Base-by-base conservation (phyloP, 208 protist genomes). In the Crithidia thermophila region DNA sequence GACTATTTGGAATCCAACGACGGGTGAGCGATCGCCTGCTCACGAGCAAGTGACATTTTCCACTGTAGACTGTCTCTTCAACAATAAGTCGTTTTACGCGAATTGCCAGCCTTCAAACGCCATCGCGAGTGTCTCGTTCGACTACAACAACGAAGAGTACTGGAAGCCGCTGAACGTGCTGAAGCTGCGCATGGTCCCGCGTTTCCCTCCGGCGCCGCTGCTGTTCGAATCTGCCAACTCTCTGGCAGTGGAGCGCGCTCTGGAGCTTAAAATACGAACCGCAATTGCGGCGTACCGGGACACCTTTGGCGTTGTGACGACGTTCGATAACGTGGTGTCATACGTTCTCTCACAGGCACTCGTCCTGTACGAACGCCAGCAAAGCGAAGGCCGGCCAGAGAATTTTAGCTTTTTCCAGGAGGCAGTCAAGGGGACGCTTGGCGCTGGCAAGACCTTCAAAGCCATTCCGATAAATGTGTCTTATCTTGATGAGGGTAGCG, bases 141-240 rank as follows among this genome's bases (percentile, higher is more conserved):
- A 97, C 55, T 67, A 94, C 39, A 85, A 92, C 51, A 96, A 98
- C 66, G 91, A 96, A 43, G 77, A 87, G 60, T 49, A 83, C n/a
- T 98, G 94, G 93, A 97, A 95, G 60, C 81, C 82, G 36, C 74
- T 98, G 34, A 96, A 94, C 39, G 83, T 89, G 21, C 55, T 97
- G 61, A 98, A 98, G 59, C 70, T 98, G 31, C 81, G 87, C 13
- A 82, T 97, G 57, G 79, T 98, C 5, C 86, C 86, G 1, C 88
- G 90, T 33, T 85, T 82, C 56, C 84, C 91, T 13, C 64, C 75
- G 36, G 72, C 92, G 2, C 80, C 91, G 28, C 75, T 97, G 25
- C 53, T 91, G 46, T 93, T 71, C 58, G 55, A 88, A 50, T 8
- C 67, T 6, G 36, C 52, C 9, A 43, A 55, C 33, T 14, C 77